Conservation (phyloP, 1,284 basidiomycete genomes). For the Entoloma clypeatum region DNA sequence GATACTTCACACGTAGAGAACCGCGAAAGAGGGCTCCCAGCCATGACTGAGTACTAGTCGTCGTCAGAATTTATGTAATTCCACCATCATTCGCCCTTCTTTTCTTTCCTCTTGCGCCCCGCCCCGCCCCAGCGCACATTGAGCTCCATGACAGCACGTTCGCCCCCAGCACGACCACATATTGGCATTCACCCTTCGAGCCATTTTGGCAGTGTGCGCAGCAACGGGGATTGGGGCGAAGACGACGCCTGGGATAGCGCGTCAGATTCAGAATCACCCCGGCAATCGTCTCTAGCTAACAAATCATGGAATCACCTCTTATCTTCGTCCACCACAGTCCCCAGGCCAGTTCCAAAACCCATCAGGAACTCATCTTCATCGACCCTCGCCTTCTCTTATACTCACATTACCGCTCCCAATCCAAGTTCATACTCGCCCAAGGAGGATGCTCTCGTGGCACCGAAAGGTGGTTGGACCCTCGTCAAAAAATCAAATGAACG, state of each 20-base stretch:
- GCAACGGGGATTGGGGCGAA: conserved; percentile 70
- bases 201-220: conserved; percentile 42
- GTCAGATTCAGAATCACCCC: conserved; percentile 75
- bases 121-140: conserved; percentile 4
- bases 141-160: conserved; percentile 52
- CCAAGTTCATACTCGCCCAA: conserved; percentile 71
- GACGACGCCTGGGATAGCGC: conserved; percentile 90
- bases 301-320: conserved; percentile 44
- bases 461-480: conserved; percentile 72
- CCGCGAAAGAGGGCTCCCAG: no score
- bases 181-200: conserved; percentile 57
- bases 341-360: conserved; percentile 53
- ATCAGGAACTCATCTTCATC: conserved; percentile 56
- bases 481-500: conserved; percentile 48
- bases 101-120: no score
- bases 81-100: conserved; percentile 11
- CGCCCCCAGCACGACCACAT: conserved; percentile 75
- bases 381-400: conserved; percentile 76
- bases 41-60: no score
- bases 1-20: conserved; percentile 84
- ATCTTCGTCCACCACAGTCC: conserved; percentile 43
- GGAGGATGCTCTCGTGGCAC: conserved; percentile 35
- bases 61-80: conserved; percentile 9
- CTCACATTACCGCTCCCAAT: conserved; percentile 72
- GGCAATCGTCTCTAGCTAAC: conserved; percentile 44